Evolutionary conservation across 2,329 filamentous ascomycete species (phyloP).

Genomic region (Pseudogymnoascus destructans): DNA sequence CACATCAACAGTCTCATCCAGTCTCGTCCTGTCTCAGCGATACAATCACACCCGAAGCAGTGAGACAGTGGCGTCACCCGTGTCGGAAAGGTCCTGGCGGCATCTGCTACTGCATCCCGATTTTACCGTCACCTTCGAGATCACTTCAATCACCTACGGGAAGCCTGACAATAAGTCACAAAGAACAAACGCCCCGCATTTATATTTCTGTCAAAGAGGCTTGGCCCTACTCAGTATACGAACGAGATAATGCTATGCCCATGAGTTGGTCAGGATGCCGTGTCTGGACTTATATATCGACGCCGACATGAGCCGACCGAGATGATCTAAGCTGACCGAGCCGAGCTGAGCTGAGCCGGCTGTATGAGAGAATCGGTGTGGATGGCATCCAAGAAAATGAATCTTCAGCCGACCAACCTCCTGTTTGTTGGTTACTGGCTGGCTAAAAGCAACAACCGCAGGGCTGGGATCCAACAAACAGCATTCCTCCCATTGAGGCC

Average conservation of each 20-base stretch:
- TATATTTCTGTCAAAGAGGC: not conserved
- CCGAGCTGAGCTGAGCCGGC: not conserved
- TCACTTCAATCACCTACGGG: not conserved
- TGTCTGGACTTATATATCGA: not conserved
- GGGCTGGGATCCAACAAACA: not conserved
- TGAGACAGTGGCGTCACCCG: not conserved
- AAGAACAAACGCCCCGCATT: not conserved
- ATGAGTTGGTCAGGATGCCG: not conserved
- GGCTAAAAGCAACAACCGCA: not conserved
- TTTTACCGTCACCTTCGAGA: not conserved
- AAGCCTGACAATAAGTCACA: not conserved
- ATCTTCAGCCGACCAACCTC: not conserved
- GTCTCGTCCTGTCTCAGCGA: not conserved
- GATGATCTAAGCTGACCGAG: not conserved
- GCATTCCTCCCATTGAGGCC: not conserved
- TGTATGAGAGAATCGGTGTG: not conserved
- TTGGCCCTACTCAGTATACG: not conserved
- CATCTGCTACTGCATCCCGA: not conserved
- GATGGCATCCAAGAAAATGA: not conserved
- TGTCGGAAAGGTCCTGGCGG: not conserved
- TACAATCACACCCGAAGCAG: not conserved
- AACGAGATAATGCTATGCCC: not conserved
- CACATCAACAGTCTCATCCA: not conserved
- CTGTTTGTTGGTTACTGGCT: not conserved
- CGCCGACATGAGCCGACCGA: not conserved